Base-by-base conservation (phyloP, 495 filamentous ascomycete genomes). In the Hypoxylon fuscum region DNA sequence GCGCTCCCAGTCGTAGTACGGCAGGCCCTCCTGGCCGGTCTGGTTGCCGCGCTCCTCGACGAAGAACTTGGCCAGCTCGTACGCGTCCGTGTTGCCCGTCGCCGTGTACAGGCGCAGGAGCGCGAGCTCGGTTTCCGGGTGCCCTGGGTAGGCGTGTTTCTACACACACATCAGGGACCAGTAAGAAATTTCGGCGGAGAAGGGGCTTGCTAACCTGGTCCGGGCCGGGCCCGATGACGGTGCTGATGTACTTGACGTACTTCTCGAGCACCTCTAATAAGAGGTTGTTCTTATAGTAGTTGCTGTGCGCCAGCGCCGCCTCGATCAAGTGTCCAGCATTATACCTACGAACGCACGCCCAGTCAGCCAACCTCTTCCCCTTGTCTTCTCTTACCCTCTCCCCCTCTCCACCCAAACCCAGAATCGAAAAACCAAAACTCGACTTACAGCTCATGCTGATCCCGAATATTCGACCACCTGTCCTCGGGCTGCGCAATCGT, bases 271-370 rank as follows among this genome's bases (percentile, higher is more conserved):
- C 80, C 3, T 77, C 75, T 12, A 86, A 62, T 22, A 86, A 62
- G 17, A 74, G 61, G 54, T 79, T 73, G 59, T 85, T 84, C 22
- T 78, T 72, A 53, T 81, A 85, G 37, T 76, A 73, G 15, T 76
- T 68, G 25, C 78, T 65, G 48, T 88, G 83, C 0, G 83, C 81
- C 5, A 87, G 63, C 8, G 83, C 83, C 1, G 77, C 85, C 72
- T 87, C 85, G 25, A 86, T 86, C 14, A 88, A 66, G 63, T 88
- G 85, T 0, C 84, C 85, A 9, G 81, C 80, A 58, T 84, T 84
- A 57, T 85, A 85, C 45, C 83, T 86, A 34, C 7, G 35, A n/a
- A n/a, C 14, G 55, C 20, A 43, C 15, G 20, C 32, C 18, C 14
- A 46, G 25, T 64, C 20, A 58, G 53, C 17, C 52, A 51, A 20